These are phyloP conservation scores for Aphanomyces astaci DNA, from an alignment of 352 stramenopile species.

Conservation along the genomic window DNA sequence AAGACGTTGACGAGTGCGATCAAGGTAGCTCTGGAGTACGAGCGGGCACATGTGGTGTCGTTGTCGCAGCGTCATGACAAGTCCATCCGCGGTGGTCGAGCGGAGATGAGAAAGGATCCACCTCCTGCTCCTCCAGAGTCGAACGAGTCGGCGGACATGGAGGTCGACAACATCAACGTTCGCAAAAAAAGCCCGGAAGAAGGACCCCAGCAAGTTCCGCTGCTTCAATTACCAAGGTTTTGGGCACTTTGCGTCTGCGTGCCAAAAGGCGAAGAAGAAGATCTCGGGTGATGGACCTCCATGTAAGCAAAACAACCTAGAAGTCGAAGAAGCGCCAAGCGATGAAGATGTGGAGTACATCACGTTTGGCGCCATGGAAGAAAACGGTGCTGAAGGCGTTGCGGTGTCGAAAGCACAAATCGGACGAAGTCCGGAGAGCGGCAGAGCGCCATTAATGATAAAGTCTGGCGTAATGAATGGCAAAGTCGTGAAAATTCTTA, in stretches of 20 bases:
- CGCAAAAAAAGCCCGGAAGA: not conserved
- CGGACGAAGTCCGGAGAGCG: not conserved
- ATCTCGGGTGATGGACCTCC: not conserved
- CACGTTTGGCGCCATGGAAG: not conserved
- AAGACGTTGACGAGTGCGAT: conserved; percentile 24
- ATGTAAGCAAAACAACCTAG: not conserved
- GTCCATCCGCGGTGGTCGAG: not conserved
- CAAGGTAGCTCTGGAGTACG: conserved; percentile 25
- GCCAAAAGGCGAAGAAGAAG: not conserved
- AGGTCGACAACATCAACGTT: not conserved
- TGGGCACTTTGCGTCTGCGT: not conserved
- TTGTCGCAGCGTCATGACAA: not conserved
- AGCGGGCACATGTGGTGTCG: conserved; percentile 18
- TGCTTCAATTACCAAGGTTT: not conserved
- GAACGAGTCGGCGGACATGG: not conserved
- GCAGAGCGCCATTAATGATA: not conserved
- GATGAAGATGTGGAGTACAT: not conserved
- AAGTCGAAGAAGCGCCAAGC: not conserved
- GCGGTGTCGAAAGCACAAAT: not conserved
- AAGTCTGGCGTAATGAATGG: too few species aligned
- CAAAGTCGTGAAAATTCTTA: not conserved
- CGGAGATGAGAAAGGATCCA: not conserved
- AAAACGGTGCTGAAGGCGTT: not conserved
- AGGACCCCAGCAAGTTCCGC: not conserved
- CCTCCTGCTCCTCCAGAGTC: not conserved